These are phyloP conservation scores for Xylaria digitata DNA, from an alignment of 2,329 filamentous ascomycete species.

Conservation along the genomic window DNA sequence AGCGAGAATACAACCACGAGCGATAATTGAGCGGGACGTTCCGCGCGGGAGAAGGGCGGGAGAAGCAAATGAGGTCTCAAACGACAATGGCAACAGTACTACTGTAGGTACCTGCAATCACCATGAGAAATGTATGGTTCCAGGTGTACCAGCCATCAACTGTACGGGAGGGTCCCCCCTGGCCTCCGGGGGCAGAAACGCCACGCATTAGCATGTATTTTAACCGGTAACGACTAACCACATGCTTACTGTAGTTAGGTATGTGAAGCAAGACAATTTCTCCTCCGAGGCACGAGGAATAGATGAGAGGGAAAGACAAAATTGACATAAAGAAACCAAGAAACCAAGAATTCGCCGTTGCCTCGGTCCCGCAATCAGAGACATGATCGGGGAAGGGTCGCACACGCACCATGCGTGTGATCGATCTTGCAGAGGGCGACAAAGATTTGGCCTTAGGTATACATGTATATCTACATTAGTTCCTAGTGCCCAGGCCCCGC, in stretches of 20 bases:
- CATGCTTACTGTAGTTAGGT: neutral
- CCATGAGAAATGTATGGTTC: neutral
- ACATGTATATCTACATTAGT: neutral
- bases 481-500: neutral
- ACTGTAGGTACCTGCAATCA: neutral
- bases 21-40: neutral
- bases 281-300: neutral
- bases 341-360: constrained; percentile 1
- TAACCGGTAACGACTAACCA: neutral
- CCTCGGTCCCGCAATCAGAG: constrained; percentile 31
- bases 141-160: neutral
- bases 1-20: neutral
- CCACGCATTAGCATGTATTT: constrained; percentile 19
- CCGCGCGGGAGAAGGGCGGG: neutral
- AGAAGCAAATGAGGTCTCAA: neutral
- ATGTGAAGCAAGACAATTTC: constrained; percentile 18
- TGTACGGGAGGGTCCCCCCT: neutral
- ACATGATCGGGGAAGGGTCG: constrained; percentile 19
- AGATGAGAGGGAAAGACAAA: neutral
- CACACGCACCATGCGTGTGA: constrained; percentile 23
- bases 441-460: neutral
- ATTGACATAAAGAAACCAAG: neutral
- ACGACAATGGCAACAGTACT: neutral
- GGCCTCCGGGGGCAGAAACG: constrained; percentile 6
- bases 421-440: constrained; percentile 31